Evolutionary conservation across 208 protist species (phyloP).

Genomic region (Leishmania mexicana): DNA sequence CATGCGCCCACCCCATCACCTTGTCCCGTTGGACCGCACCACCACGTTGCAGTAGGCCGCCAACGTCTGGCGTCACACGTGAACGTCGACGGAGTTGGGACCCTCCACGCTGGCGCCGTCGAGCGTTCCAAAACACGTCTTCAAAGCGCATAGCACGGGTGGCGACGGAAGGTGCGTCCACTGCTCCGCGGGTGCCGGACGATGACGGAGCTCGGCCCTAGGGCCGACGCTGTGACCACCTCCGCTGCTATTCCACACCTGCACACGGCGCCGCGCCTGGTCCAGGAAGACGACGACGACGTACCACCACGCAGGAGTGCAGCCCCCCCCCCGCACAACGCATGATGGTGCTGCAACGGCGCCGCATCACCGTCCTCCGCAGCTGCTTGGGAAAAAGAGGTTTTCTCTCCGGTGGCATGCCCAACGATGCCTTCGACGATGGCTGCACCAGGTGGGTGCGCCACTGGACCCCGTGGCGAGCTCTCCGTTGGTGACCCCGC

Average conservation of each 20-base stretch:
- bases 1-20: not conserved
- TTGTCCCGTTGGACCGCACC: conserved; percentile 17
- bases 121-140: conserved; percentile 20
- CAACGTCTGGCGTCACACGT: conserved; percentile 37
- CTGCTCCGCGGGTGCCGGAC: not conserved
- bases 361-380: too few relatives aligned
- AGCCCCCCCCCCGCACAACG: not conserved
- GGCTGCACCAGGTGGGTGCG: not conserved
- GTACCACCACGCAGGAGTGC: not conserved
- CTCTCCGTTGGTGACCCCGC: not conserved
- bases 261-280: not conserved
- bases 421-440: not conserved
- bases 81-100: conserved; percentile 38
- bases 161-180: not conserved
- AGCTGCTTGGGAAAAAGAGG: too few relatives aligned
- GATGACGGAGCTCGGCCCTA: not conserved
- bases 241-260: not conserved
- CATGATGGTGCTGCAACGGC: not conserved
- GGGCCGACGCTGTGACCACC: not conserved
- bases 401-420: too few relatives aligned
- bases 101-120: conserved; percentile 26
- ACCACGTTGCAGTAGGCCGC: conserved; percentile 53
- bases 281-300: not conserved
- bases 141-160: conserved; percentile 1
- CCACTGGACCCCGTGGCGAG: not conserved